Percentiles rank a stretch among this genome's conserved stretches.
Conservation (phyloP, 345 rosid species). For the Anacardium occidentale region DNA sequence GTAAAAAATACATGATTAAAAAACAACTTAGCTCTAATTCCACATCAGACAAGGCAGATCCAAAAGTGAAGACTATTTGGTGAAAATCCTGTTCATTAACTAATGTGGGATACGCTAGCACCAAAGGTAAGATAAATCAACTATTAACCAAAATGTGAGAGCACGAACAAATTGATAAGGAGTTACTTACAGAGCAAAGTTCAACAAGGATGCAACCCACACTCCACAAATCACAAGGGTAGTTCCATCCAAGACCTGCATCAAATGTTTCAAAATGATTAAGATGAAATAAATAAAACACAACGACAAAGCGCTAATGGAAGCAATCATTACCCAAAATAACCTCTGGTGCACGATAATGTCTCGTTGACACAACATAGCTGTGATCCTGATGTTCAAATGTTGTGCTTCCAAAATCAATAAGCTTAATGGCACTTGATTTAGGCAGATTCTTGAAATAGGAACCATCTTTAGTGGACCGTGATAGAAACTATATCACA, state of each 20-base stretch:
- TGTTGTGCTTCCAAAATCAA: slow-evolving; percentile 85
- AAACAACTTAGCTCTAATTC: neutral
- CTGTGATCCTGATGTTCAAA: slow-evolving; percentile 80
- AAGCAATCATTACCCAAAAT: slow-evolving; percentile 51
- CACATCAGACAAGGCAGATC: neutral
- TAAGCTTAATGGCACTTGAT: slow-evolving; percentile 72
- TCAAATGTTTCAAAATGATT: neutral
- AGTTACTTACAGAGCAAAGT: slow-evolving; percentile 67
- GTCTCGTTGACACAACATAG: slow-evolving; percentile 77
- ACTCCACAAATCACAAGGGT: slow-evolving; percentile 83
- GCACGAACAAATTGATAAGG: neutral
- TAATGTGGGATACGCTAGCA: too few relatives aligned
- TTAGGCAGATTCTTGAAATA: slow-evolving; percentile 75
- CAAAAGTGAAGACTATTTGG: too few relatives aligned
- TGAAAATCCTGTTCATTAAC: too few relatives aligned
- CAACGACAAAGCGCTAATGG: slow-evolving; percentile 4
- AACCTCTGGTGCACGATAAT: slow-evolving; percentile 85
- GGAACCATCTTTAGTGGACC: slow-evolving; percentile 65
- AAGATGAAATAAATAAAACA: slow-evolving; percentile 10
- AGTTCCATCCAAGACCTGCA: slow-evolving; percentile 80
- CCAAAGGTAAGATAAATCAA: neutral
- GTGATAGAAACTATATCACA: slow-evolving; percentile 52
- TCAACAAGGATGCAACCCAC: slow-evolving; percentile 80
- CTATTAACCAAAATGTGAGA: neutral
- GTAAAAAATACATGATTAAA: too few relatives aligned